phyloP scores from a whole-genome alignment of 2,329 filamentous ascomycete genomes.

The Arthrobotrys sphaeroides region DNA sequence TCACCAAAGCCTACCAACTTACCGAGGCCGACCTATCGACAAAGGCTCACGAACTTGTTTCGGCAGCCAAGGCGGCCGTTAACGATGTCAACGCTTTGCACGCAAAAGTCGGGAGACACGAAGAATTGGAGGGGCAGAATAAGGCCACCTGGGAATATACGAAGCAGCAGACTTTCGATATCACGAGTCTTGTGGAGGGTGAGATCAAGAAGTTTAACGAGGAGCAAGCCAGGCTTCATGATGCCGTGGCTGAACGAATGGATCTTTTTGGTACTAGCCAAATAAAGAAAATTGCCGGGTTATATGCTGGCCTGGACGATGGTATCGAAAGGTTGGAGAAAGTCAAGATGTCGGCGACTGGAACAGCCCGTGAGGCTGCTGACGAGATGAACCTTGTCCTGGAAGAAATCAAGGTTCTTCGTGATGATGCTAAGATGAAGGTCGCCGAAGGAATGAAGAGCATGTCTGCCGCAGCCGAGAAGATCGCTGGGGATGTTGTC shows the following conservation, averaged over 20 bases:
- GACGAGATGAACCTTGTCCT: slow-evolving; percentile 90
- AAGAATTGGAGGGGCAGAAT: slow-evolving; percentile 82
- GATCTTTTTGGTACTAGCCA: slow-evolving; percentile 80
- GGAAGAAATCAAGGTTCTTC: slow-evolving; percentile 88
- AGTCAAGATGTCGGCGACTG: slow-evolving; percentile 72
- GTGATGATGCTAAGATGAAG: slow-evolving; percentile 85
- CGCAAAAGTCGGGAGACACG: slow-evolving; percentile 85
- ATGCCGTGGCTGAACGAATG: slow-evolving; percentile 75
- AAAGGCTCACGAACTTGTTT: slow-evolving; percentile 79
- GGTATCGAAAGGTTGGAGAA: slow-evolving; percentile 74
- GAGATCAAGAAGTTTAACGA: slow-evolving; percentile 73
- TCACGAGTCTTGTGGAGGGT: slow-evolving; percentile 79
- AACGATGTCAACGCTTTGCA: slow-evolving; percentile 82
- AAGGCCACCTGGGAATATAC: slow-evolving; percentile 80
- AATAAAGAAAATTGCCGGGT: slow-evolving; percentile 69
- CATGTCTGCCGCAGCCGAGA: slow-evolving; percentile 82
- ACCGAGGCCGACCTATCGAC: slow-evolving; percentile 81
- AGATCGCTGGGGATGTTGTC: slow-evolving; percentile 88
- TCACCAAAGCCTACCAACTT: slow-evolving; percentile 83
- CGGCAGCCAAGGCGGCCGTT: slow-evolving; percentile 79
- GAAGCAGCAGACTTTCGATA: slow-evolving; percentile 76
- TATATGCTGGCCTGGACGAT: slow-evolving; percentile 70
- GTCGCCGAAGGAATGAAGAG: slow-evolving; percentile 86
- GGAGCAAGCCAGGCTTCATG: slow-evolving; percentile 77
- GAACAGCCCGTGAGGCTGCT: slow-evolving; percentile 33